A percentile compares a stretch with the other conserved stretches of the same genome.
phyloP scores from a whole-genome alignment of 345 rosid genomes.

The Rhodomyrtus tomentosa region DNA sequence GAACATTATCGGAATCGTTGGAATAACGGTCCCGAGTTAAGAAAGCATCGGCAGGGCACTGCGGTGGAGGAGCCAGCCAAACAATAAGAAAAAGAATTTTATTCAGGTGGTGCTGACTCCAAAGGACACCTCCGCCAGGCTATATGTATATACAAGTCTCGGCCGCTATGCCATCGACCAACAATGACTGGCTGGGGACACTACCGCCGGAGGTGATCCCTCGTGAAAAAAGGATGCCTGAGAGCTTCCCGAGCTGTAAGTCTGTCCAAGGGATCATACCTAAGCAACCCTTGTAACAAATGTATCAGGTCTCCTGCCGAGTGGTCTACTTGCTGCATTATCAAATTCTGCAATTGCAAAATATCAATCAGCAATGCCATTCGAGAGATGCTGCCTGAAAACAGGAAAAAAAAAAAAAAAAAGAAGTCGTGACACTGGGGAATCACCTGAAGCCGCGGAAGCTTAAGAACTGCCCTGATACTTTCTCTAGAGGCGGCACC shows the following conservation, averaged over 20 bases:
- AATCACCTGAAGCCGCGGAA: constrained; percentile 71
- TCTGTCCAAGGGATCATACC: constrained; percentile 55
- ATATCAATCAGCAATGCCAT: background rate
- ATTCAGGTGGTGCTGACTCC: background rate
- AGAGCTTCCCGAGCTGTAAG: constrained; percentile 74
- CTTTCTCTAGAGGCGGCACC: constrained; percentile 81
- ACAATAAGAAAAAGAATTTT: background rate
- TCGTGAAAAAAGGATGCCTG: constrained; percentile 58
- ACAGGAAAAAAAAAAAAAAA: too few species aligned
- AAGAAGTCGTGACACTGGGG: too few species aligned
- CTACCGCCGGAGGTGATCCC: constrained; percentile 16
- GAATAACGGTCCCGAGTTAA: background rate
- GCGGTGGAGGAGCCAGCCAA: background rate
- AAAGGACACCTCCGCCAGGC: background rate
- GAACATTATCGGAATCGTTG: background rate
- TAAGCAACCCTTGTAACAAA: constrained; percentile 59
- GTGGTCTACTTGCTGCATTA: constrained; percentile 83
- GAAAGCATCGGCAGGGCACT: background rate
- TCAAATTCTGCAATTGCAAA: constrained; percentile 40
- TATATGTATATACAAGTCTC: background rate
- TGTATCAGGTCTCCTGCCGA: constrained; percentile 81
- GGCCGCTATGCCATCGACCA: background rate
- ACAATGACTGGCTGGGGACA: background rate
- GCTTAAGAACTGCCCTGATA: constrained; percentile 62
- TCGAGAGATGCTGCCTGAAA: background rate